These are phyloP conservation scores for Cyberlindnera petersonii DNA, from an alignment of 805 yeast species.

Conservation along the genomic window DNA sequence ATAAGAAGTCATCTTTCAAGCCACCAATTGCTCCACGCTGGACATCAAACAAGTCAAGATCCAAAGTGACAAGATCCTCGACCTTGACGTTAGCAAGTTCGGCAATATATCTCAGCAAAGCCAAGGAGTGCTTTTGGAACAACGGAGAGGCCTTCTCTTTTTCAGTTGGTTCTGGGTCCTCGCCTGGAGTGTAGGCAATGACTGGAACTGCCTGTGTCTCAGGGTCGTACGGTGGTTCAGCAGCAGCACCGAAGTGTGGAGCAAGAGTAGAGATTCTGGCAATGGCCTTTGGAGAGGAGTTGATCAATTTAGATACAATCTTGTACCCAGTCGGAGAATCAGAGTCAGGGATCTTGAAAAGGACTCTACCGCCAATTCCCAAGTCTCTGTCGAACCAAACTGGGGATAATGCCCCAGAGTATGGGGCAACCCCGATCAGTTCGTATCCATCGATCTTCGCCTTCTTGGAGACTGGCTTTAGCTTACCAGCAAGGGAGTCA, in stretches of 20 bases:
- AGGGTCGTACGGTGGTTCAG: slow-evolving; percentile 66
- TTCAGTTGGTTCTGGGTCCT: slow-evolving; percentile 46
- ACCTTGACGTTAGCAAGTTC: slow-evolving; percentile 55
- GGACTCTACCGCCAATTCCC: slow-evolving; percentile 76
- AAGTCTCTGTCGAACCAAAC: slow-evolving; percentile 85
- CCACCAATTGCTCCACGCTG: slow-evolving; percentile 82
- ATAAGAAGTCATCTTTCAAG: slow-evolving; percentile 67
- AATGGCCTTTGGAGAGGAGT: slow-evolving; percentile 62
- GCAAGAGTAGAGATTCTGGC: slow-evolving; percentile 84
- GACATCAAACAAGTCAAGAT: slow-evolving; percentile 75
- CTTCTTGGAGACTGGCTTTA: slow-evolving; percentile 71
- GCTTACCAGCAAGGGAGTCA: slow-evolving; percentile 62
- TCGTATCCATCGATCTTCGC: slow-evolving; percentile 67
- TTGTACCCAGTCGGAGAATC: slow-evolving; percentile 28
- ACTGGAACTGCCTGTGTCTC: slow-evolving; percentile 81
- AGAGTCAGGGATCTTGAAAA: slow-evolving; percentile 41
- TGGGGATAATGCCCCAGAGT: slow-evolving; percentile 63
- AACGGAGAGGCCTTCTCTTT: slow-evolving; percentile 63
- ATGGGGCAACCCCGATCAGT: slow-evolving; percentile 78
- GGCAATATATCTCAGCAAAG: slow-evolving; percentile 66
- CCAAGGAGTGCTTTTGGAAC: slow-evolving; percentile 63
- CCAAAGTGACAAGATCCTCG: slow-evolving; percentile 61
- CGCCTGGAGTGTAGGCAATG: slow-evolving; percentile 48
- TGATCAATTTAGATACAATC: slow-evolving; percentile 43
- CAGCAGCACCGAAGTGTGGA: slow-evolving; percentile 76